phyloP scores from a whole-genome alignment of 139 green algal species.

The Nannochloris sp. region DNA sequence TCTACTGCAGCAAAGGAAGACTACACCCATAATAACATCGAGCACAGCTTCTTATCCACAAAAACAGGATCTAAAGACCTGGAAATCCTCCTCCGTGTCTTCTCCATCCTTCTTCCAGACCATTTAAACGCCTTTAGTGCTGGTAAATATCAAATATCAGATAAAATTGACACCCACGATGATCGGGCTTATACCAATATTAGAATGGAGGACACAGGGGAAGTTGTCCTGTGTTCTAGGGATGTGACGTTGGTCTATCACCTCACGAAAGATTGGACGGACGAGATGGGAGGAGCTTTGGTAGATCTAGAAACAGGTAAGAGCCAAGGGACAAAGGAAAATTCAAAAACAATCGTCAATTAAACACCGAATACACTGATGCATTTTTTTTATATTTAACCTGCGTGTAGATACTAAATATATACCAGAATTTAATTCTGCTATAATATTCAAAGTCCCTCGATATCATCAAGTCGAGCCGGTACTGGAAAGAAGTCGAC shows the following conservation, averaged over 20 bases:
- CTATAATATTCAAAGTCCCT: slow-evolving; percentile 24
- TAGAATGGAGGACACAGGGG: slow-evolving; percentile 14
- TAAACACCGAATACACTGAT: slow-evolving; percentile 1
- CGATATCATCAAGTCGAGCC: slow-evolving; percentile 19
- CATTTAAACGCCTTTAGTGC: slow-evolving; percentile 37
- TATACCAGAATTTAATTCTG: slow-evolving; percentile 26
- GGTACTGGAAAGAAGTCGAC: not conserved
- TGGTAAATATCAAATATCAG: slow-evolving; percentile 11
- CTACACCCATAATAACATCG: not conserved
- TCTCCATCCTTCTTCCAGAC: slow-evolving; percentile 36
- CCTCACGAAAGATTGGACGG: slow-evolving; percentile 26
- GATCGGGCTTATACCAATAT: slow-evolving; percentile 33
- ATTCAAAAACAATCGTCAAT: not conserved
- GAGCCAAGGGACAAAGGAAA: not conserved
- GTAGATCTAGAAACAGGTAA: slow-evolving; percentile 7
- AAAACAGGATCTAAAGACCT: slow-evolving; percentile 1
- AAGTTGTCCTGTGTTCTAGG: slow-evolving; percentile 23
- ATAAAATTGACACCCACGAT: slow-evolving; percentile 31
- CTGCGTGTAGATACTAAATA: slow-evolving; percentile 1
- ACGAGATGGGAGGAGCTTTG: slow-evolving; percentile 7
- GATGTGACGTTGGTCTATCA: slow-evolving; percentile 29
- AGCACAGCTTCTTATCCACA: not conserved
- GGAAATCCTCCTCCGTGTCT: slow-evolving; percentile 23
- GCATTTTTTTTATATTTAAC: not conserved
- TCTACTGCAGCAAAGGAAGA: not conserved